Evolutionary conservation across 495 filamentous ascomycete species (phyloP), one percentile per base, ranked within the genome.

Genomic region (Penicillium parvum): DNA sequence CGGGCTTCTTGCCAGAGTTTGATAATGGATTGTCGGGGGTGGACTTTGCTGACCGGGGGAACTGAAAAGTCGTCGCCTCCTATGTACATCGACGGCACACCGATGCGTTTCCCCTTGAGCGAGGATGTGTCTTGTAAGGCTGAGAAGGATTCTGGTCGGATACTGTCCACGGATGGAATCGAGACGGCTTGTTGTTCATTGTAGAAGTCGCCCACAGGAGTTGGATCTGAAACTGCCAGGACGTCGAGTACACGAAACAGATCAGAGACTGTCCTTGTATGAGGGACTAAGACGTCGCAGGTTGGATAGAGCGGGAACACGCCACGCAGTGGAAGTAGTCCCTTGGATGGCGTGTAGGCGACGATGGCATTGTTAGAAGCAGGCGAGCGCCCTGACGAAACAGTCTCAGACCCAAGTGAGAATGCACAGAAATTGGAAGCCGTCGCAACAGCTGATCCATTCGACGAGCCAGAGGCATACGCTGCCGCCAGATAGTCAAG

Each of bases 401-500:
- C 61, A 35, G 64, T 67, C 44, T 67, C 64, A 1, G 47, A 57
- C 15, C 64, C 64, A n/a, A 67, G 49, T 18, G 61, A 63, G 36
- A 67, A 67, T 7, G 59, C 61, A 45, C 64, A 65, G 3, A 67
- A 56, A 20, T 58, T 67, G 1, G 64, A 49, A 4, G 54, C 42
- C 1, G 64, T 67, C 7, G 64, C 64, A n/a, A 64, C 63, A 11
- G 61, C 64, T 6, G 64, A 67, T 18, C 64, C 64, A 42, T 67
- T 67, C 5, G 64, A 67, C 12, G 61, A 67, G 0, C 64, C 64
- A 0, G 64, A 67, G 1, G 57, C 64, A 51, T 65, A 65, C 8
- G 59, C 64, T 4, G 61, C 64, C 3, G 64, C 58, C 17, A 67
- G 34, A 21, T 58, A 67, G 1, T 57, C 50, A 1, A 18, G 25